Evolutionary conservation across 768 basidiomycete genomes (phyloP).

Genomic region (Collybia sordida): DNA sequence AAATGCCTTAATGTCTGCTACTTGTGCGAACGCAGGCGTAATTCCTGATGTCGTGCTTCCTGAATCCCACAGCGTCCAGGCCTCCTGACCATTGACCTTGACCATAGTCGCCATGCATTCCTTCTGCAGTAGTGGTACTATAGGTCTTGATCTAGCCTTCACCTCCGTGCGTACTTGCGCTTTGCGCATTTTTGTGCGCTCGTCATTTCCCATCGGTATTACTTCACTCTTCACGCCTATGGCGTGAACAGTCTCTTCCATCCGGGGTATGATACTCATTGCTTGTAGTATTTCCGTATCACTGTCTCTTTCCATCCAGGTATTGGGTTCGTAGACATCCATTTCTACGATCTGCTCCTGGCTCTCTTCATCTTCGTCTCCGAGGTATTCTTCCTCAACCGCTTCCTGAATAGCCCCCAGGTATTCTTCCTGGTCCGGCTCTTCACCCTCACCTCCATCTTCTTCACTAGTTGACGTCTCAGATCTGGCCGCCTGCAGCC

Average conservation of each 20-base stretch:
- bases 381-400: too few species aligned
- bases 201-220: background rate
- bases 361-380: too few species aligned
- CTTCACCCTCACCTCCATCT: background rate
- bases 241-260: too few species aligned
- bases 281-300: too few species aligned
- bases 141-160: background rate
- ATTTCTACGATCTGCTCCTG: too few species aligned
- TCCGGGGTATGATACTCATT: too few species aligned
- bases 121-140: background rate
- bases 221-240: too few species aligned
- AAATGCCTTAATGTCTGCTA: constrained; percentile 8
- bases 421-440: too few species aligned
- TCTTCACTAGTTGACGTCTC: background rate
- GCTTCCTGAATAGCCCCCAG: too few species aligned
- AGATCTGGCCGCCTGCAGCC: background rate
- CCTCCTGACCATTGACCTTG: constrained; percentile 6
- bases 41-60: constrained; percentile 20
- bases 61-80: constrained; percentile 20
- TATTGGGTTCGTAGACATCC: too few species aligned
- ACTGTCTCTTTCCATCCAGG: too few species aligned
- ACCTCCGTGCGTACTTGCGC: background rate
- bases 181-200: too few species aligned
- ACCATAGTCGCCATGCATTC: constrained; percentile 4
- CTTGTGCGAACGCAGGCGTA: constrained; percentile 9